Base-by-base conservation (phyloP, 768 basidiomycete species). In the Lentinula edodes region DNA sequence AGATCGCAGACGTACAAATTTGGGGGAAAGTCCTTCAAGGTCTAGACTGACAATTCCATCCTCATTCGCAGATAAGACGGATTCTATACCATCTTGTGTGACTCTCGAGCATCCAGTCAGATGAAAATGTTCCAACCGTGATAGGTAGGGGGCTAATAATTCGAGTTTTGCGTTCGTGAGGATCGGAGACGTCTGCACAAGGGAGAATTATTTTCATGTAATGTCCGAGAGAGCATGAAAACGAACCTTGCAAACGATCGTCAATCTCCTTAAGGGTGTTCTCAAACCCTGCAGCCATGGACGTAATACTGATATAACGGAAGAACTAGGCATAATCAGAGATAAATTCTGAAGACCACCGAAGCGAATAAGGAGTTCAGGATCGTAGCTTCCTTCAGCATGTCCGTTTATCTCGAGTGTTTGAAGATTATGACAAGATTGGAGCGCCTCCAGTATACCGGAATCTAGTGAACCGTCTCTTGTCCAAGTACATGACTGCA, bases 381-480 rank as follows among this genome's bases (percentile, higher is more conserved):
- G 83, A 63, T 87, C 73, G 64, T 88, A 90, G 58, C 84, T 74
- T 43, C 66, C 64, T 23, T 78, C 77, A 46, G 78, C 77, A 57
- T 84, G 79, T 1, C 90, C 91, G 59, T 93, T 93, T 45, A 93
- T 81, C 67, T 90, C 88, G 2, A 93, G 72, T 53, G 85, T 84
- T 34, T 72, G 66, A 7, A 93, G 73, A 1, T 69, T 65, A 18
- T 76, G 81, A 34, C 36, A 34, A 10, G 67, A 51, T 5, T 71
- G 71, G 5, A 93, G 72, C 16, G 82, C 80, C n/a, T 75, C 64
- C 8, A 93, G 76, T 38, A 90, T 81, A 0, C 75, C 73, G 5
- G 86, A 81, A 43, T 76, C 83, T 20, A 93, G 72, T 4, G 91
- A 86, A 3, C 90, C 88, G 64, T 92, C 88, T 46, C 91, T 83